phyloP scores from a whole-genome alignment of 2,329 filamentous ascomycete species.

The Sarocladium brachiariae region DNA sequence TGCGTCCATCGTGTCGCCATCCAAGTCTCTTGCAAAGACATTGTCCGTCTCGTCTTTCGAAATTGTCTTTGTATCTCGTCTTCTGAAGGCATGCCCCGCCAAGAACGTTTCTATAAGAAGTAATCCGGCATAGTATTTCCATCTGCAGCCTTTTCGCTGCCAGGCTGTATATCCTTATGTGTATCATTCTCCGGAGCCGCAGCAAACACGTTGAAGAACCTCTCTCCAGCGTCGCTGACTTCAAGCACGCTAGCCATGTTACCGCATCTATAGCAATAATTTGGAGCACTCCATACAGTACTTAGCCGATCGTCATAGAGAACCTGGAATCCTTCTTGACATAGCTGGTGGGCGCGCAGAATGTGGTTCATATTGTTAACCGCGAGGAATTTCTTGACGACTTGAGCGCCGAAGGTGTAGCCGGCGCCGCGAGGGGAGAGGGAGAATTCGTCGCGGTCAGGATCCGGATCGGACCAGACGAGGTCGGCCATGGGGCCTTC shows the following conservation, averaged over 20 bases:
- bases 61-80: neutral
- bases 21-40: neutral
- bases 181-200: conserved; percentile 93
- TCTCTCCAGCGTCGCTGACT: conserved; percentile 85
- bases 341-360: conserved; percentile 93
- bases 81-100: neutral
- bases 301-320: conserved; percentile 91
- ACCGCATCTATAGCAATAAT: conserved; percentile 91
- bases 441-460: conserved; percentile 95
- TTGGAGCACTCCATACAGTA: conserved; percentile 97
- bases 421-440: conserved; percentile 88
- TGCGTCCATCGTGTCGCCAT: neutral
- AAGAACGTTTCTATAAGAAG: conserved; percentile 50
- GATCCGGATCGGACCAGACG: conserved; percentile 96
- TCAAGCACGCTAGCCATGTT: conserved; percentile 97
- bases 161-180: conserved; percentile 77
- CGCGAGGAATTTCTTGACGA: conserved; percentile 95
- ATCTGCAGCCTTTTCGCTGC: conserved; percentile 63
- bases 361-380: conserved; percentile 99
- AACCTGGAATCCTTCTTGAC: conserved; percentile 95
- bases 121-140: conserved; percentile 61
- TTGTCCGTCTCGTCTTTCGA: too few relatives aligned
- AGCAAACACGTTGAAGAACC: conserved; percentile 97
- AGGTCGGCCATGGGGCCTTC: conserved; percentile 99
- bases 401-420: conserved; percentile 95